Evolutionary conservation across 2,329 filamentous ascomycete genomes (phyloP), one percentile per base, ranked within the genome.

Genomic region (Neoscytalidium dimidiatum): DNA sequence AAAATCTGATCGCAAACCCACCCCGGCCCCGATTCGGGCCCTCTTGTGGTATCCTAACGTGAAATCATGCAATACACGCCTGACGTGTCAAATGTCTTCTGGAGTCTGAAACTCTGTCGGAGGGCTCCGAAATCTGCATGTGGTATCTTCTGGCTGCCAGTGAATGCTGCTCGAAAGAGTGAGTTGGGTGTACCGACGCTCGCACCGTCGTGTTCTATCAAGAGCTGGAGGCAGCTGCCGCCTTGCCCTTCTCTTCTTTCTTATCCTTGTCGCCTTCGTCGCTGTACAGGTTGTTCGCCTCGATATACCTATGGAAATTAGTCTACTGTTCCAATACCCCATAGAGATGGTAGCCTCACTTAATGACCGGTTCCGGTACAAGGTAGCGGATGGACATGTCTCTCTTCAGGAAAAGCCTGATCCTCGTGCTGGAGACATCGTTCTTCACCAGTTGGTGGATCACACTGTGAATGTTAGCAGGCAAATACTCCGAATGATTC

Each of bases 381-480:
- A 78, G 77, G 72, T 77, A 78, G 28, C 76, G 75, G 46, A 78
- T 78, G 66, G 75, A 77, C 74, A 78, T 78, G 66, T 74, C 75
- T 14, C 75, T 74, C 70, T 78, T 78, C 58, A 75, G 72, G 74
- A 96, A 92, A 3, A 96, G 81, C 46, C 94, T 87, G 67, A 97
- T 94, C 80, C 96, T 89, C 66, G 87, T 89, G 41, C 64, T 66
- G 72, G 90, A 92, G 66, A 95, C 89, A 71, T 66, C 64, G 76
- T 94, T 94, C 69, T 92, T 88, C 56, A 96, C 94, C 60, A 96
- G 86, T 77, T 96, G 92, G 64, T 92, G 90, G 68, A 97, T 94
- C 62, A 96, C 90, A 73, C 92, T 64, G 31, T 29, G 14, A 19
- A 1, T 3, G 62, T 64, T 28, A 64, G 51, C n/a, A 3, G 4